Conservation (phyloP, 2,329 filamentous ascomycete species). For the Ophiocordyceps camponoti-floridani region DNA sequence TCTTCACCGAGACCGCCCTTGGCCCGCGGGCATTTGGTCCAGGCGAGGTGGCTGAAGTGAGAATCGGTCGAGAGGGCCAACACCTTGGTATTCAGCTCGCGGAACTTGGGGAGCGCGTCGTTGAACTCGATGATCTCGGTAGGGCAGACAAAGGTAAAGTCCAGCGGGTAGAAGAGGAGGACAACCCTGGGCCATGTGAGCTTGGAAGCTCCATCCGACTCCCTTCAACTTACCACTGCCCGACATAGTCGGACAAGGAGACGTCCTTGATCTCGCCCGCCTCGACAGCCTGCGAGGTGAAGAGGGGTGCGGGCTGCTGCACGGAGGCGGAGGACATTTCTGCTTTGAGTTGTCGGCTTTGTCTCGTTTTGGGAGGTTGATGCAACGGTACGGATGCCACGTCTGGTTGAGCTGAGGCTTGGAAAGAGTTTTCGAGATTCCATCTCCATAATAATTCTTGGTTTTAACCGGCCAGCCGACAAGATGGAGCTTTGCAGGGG, state of each 20-base stretch:
- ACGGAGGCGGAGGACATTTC: slow-evolving; percentile 26
- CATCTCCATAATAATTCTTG: not conserved
- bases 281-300: slow-evolving; percentile 30
- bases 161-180: slow-evolving; percentile 49
- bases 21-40: slow-evolving; percentile 37
- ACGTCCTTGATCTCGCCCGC: slow-evolving; percentile 29
- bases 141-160: slow-evolving; percentile 51
- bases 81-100: slow-evolving; percentile 37
- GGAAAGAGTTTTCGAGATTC: no score
- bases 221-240: slow-evolving; percentile 22
- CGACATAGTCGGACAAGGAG: slow-evolving; percentile 23
- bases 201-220: not conserved
- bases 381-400: no score
- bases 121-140: slow-evolving; percentile 49
- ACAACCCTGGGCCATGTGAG: slow-evolving; percentile 27
- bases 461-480: no score
- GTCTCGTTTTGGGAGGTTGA: not conserved
- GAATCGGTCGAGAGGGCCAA: slow-evolving; percentile 44
- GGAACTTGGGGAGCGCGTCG: slow-evolving; percentile 41
- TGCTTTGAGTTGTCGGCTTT: not conserved
- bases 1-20: slow-evolving; percentile 42
- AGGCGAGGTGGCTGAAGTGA: slow-evolving; percentile 38
- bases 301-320: slow-evolving; percentile 28
- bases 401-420: no score
- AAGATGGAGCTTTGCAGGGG: no score